Percentiles rank a stretch among this genome's conserved stretches.
Evolutionary conservation across 2,329 filamentous ascomycete species (phyloP).

Genomic region (Aspergillus proliferans): DNA sequence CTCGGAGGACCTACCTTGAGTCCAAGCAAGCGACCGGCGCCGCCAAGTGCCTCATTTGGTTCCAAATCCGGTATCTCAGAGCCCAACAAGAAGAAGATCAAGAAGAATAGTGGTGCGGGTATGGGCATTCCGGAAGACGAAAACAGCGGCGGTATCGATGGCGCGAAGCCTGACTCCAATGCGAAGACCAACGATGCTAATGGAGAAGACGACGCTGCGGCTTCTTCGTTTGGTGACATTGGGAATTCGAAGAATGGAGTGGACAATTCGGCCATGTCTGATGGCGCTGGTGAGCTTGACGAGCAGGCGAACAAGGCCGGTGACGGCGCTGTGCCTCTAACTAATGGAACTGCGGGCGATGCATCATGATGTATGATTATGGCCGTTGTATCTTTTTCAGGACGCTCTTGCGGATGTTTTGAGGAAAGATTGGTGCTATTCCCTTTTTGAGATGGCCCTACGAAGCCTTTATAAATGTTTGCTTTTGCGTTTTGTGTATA

Average conservation of each 20-base stretch:
- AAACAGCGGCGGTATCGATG: not conserved
- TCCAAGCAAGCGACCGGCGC: constrained; percentile 36
- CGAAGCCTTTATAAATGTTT: not conserved
- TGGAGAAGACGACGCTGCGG: constrained; percentile 7
- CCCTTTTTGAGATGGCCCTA: not conserved
- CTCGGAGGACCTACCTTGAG: constrained; percentile 28
- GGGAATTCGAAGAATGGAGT: constrained; percentile 9
- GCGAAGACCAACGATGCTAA: constrained; percentile 33
- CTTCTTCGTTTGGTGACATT: constrained; percentile 5
- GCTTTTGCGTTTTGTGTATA: constrained; percentile 2
- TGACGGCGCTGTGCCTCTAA: constrained; percentile 34
- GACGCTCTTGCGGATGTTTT: not conserved
- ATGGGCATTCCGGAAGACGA: constrained; percentile 18
- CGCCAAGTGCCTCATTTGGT: constrained; percentile 14
- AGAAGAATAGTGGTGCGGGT: constrained; percentile 34
- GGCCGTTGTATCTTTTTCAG: not conserved
- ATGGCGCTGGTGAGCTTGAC: constrained; percentile 7
- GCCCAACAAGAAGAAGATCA: constrained; percentile 38
- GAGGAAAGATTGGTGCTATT: not conserved
- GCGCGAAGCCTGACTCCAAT: constrained; percentile 33
- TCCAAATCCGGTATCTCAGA: constrained; percentile 25
- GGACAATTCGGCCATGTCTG: constrained; percentile 9
- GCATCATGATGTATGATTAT: constrained; percentile 24
- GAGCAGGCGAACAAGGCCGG: constrained; percentile 21
- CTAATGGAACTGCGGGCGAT: constrained; percentile 55